phyloP scores from a whole-genome alignment of 257 asterid genomes.

The Cynanchum wilfordii region DNA sequence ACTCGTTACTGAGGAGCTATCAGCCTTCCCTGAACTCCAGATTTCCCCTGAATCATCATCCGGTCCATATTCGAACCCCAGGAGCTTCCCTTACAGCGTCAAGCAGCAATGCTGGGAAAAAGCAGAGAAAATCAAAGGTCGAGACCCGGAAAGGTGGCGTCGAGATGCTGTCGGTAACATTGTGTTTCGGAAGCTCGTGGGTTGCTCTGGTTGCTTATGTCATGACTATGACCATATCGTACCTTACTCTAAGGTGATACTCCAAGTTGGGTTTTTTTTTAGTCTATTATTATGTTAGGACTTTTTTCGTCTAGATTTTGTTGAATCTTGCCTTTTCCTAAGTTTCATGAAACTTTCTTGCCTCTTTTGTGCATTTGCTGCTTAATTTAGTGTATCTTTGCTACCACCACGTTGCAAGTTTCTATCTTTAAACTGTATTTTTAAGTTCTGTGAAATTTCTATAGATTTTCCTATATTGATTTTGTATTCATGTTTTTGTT shows the following conservation, averaged over 20 bases:
- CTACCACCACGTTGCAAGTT: background rate
- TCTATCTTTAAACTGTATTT: background rate
- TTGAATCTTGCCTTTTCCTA: background rate
- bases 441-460: background rate
- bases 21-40: constrained; percentile 34
- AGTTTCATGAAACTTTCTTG: background rate
- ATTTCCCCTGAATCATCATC: constrained; percentile 47
- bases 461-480: background rate
- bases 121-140: constrained; percentile 81
- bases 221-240: constrained; percentile 93
- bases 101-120: constrained; percentile 95
- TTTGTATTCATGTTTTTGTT: background rate
- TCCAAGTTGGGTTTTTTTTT: background rate
- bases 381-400: background rate
- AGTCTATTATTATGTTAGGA: background rate
- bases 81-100: constrained; percentile 79
- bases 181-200: constrained; percentile 84
- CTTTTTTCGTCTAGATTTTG: background rate
- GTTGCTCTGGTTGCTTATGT: constrained; percentile 96
- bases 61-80: constrained; percentile 43
- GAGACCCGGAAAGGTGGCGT: constrained; percentile 94
- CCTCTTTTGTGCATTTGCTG: background rate
- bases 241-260: constrained; percentile 72
- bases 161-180: constrained; percentile 75
- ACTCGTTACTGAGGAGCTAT: constrained; percentile 44